Conservation (phyloP, 2,329 filamentous ascomycete species). For the Byssothecium circinans region DNA sequence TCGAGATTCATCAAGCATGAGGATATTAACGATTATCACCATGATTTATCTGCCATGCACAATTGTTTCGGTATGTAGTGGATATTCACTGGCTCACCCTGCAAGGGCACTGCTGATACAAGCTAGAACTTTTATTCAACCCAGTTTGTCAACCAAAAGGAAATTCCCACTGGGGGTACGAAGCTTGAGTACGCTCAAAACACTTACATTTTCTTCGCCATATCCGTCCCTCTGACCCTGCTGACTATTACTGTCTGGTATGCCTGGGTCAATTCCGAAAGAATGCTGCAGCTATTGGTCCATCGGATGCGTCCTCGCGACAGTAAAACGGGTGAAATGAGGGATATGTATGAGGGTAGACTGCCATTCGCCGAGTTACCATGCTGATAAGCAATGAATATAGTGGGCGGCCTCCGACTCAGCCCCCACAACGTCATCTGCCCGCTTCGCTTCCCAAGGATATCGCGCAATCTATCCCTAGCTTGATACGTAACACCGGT, state of each 20-base stretch:
- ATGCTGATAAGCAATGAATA: neutral
- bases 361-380: neutral
- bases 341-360: neutral
- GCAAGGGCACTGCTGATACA: neutral
- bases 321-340: neutral
- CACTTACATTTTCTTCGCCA: constrained; percentile 26
- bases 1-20: constrained; percentile 24
- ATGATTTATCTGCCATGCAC: constrained; percentile 30
- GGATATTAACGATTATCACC: constrained; percentile 26
- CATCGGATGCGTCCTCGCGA: neutral
- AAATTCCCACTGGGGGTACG: constrained; percentile 4
- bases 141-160: constrained; percentile 23
- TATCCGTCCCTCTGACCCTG: constrained; percentile 23
- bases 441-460: neutral
- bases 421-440: neutral
- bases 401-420: neutral
- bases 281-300: constrained; percentile 3
- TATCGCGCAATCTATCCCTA: neutral
- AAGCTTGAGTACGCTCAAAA: constrained; percentile 20
- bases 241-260: constrained; percentile 25
- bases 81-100: neutral
- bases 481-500: neutral
- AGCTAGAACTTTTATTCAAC: constrained; percentile 30
- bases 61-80: constrained; percentile 21
- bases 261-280: constrained; percentile 17